Percentiles rank a stretch among this genome's conserved stretches.
phyloP scores from a whole-genome alignment of 2,329 filamentous ascomycete genomes.

The Helicocarpus griseus region DNA sequence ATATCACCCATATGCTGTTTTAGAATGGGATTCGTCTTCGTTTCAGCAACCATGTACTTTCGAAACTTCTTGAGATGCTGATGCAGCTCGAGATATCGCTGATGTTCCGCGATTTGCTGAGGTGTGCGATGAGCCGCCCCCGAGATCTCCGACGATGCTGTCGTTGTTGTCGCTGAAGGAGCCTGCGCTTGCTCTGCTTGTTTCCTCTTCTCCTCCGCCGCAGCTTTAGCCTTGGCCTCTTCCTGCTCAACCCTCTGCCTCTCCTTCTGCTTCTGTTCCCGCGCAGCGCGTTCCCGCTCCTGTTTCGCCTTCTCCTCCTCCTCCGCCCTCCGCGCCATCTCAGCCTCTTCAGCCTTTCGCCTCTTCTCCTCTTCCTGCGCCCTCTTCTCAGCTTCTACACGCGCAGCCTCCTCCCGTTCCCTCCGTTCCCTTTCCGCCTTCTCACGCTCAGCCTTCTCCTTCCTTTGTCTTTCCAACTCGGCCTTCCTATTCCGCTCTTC shows the following conservation, averaged over 20 bases:
- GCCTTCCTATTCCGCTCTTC: slow-evolving; percentile 28
- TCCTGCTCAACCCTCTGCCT: slow-evolving; percentile 21
- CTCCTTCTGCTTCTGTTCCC: slow-evolving; percentile 19
- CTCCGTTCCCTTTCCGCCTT: slow-evolving; percentile 22
- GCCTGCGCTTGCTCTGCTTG: slow-evolving; percentile 19
- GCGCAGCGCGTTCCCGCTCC: slow-evolving; percentile 9
- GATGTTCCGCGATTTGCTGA: slow-evolving; percentile 35
- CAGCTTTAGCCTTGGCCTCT: slow-evolving; percentile 17
- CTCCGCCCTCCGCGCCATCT: slow-evolving; percentile 35
- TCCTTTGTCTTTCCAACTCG: slow-evolving; percentile 32
- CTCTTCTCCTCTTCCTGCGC: slow-evolving; percentile 40
- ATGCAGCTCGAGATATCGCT: slow-evolving; percentile 50
- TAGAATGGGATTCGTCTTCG: slow-evolving; percentile 46
- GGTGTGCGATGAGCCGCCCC: slow-evolving; percentile 21
- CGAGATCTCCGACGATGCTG: slow-evolving; percentile 11
- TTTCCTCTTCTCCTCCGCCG: slow-evolving; percentile 18
- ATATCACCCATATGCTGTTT: slow-evolving; percentile 62
- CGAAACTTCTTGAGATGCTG: slow-evolving; percentile 55
- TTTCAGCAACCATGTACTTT: slow-evolving; percentile 44
- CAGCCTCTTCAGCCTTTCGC: slow-evolving; percentile 38
- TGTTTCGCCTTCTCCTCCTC: slow-evolving; percentile 23
- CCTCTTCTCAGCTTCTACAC: slow-evolving; percentile 20
- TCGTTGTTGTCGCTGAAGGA: background rate
- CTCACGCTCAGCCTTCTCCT: slow-evolving; percentile 32
- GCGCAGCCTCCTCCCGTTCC: slow-evolving; percentile 17